Conservation (phyloP, 1,139 yeast species). For the Geotrichum carabidarum region DNA sequence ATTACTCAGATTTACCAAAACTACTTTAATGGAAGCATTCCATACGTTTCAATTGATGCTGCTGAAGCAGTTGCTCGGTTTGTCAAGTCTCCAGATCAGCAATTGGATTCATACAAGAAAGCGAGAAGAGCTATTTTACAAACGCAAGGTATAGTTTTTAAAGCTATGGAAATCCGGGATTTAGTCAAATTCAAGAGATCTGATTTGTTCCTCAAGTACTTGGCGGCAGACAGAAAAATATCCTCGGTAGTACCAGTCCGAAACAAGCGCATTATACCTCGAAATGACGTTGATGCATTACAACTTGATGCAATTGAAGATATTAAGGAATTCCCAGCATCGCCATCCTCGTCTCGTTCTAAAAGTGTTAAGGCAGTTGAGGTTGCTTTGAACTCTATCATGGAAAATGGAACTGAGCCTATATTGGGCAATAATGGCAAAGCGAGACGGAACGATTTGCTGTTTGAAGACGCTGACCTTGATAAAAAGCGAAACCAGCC, state of each 20-base stretch:
- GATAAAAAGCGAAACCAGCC: constrained; percentile 7
- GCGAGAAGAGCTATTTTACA: constrained; percentile 56
- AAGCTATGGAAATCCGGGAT: constrained; percentile 47
- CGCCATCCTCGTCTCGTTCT: constrained; percentile 33
- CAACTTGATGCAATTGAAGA: constrained; percentile 15
- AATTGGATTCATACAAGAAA: constrained; percentile 22
- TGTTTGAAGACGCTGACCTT: constrained; percentile 24
- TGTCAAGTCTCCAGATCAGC: constrained; percentile 22
- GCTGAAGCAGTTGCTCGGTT: constrained; percentile 30
- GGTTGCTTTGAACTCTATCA: constrained; percentile 62
- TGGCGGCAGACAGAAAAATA: constrained; percentile 31
- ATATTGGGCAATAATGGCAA: constrained; percentile 11
- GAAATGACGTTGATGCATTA: constrained; percentile 14
- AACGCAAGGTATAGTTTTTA: constrained; percentile 51
- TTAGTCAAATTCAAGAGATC: constrained; percentile 56
- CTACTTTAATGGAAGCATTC: constrained; percentile 38
- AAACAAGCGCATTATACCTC: not conserved
- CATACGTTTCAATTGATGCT: constrained; percentile 23
- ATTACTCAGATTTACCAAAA: constrained; percentile 42
- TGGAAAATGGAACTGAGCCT: constrained; percentile 29
- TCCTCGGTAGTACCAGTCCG: constrained; percentile 22
- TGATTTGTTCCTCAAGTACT: constrained; percentile 27
- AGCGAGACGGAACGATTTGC: constrained; percentile 30
- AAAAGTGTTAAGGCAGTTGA: constrained; percentile 50
- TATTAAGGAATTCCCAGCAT: not conserved